phyloP scores from a whole-genome alignment of 2,329 filamentous ascomycete genomes.

The Stemphylium beticola region DNA sequence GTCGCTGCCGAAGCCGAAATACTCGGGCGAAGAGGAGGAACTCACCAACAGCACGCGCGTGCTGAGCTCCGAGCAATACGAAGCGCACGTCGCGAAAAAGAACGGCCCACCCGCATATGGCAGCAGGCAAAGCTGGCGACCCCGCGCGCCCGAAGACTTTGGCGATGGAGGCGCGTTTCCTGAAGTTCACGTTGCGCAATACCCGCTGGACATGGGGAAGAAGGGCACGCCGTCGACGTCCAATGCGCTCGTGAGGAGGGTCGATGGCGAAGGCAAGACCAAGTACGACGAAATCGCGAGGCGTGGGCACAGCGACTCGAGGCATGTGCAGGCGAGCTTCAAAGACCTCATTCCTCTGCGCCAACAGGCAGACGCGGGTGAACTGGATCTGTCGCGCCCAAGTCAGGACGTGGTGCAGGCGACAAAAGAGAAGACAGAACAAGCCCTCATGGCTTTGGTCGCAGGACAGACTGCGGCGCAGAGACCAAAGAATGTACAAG shows the following conservation, averaged over 20 bases:
- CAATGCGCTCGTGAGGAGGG: slow-evolving; percentile 90
- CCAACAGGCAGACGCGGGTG: slow-evolving; percentile 89
- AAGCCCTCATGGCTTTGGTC: slow-evolving; percentile 81
- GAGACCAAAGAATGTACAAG: slow-evolving; percentile 93
- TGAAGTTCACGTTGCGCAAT: slow-evolving; percentile 91
- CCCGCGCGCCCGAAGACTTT: slow-evolving; percentile 86
- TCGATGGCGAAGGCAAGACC: slow-evolving; percentile 89
- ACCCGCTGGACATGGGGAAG: slow-evolving; percentile 92
- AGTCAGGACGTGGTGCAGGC: slow-evolving; percentile 82
- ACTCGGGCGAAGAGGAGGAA: slow-evolving; percentile 88
- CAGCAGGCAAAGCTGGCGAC: slow-evolving; percentile 87
- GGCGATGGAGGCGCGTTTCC: slow-evolving; percentile 96
- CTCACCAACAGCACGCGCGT: slow-evolving; percentile 81
- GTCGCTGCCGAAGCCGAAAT: slow-evolving; percentile 86
- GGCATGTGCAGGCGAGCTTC: slow-evolving; percentile 93
- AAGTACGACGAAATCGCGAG: slow-evolving; percentile 95
- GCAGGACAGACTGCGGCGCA: slow-evolving; percentile 87
- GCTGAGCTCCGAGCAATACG: slow-evolving; percentile 77
- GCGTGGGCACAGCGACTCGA: slow-evolving; percentile 81
- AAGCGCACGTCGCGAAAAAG: slow-evolving; percentile 81
- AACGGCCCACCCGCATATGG: slow-evolving; percentile 87
- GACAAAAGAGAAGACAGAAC: slow-evolving; percentile 86
- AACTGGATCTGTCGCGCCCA: slow-evolving; percentile 85
- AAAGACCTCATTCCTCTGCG: slow-evolving; percentile 94
- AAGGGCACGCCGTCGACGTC: slow-evolving; percentile 66